phyloP scores from a whole-genome alignment of 257 asterid species.

The Jacaranda mimosifolia region DNA sequence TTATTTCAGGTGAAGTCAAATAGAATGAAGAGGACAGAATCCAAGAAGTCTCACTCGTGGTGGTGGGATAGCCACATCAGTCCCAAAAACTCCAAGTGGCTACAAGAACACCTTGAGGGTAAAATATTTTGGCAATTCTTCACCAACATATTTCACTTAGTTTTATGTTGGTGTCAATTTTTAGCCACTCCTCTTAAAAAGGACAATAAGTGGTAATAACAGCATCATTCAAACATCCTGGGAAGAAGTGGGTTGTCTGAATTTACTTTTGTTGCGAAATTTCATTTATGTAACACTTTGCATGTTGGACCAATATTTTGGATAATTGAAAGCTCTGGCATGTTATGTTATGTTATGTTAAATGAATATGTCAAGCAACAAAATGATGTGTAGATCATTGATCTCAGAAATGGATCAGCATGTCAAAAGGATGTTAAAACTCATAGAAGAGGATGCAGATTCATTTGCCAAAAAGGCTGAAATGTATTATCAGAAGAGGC shows the following conservation, averaged over 20 bases:
- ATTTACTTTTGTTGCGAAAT: constrained; percentile 15
- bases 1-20: constrained; percentile 53
- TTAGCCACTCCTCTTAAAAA: constrained; percentile 35
- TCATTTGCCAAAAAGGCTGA: constrained; percentile 73
- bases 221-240: not conserved
- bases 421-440: constrained; percentile 64
- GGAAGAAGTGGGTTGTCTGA: constrained; percentile 31
- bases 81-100: constrained; percentile 79
- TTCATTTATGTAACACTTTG: constrained; percentile 34
- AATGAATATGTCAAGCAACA: constrained; percentile 38
- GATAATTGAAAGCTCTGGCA: constrained; percentile 7
- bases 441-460: constrained; percentile 72
- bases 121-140: not conserved
- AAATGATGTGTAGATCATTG: constrained; percentile 46
- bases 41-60: constrained; percentile 77
- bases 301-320: not conserved
- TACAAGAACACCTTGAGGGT: constrained; percentile 74
- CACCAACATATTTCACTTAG: not conserved
- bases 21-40: constrained; percentile 55
- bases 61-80: constrained; percentile 91
- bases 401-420: constrained; percentile 70
- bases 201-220: constrained; percentile 25
- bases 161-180: constrained; percentile 24
- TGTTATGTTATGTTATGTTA: constrained; percentile 9
- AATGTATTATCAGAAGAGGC: constrained; percentile 67